phyloP scores from a whole-genome alignment of 257 asterid genomes.

The Forsythia viridissima region DNA sequence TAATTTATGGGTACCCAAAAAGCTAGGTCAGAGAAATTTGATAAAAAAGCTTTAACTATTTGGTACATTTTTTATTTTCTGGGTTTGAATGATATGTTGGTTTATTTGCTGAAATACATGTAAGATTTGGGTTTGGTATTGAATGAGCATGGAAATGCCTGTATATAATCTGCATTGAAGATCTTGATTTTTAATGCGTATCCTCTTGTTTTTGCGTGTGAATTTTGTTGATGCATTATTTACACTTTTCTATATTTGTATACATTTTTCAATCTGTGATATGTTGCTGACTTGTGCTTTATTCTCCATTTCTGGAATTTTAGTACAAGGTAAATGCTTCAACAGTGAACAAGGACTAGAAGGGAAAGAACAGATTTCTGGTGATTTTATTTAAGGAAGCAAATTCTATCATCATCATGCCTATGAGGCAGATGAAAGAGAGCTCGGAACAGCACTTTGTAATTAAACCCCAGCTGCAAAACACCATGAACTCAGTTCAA shows the following conservation, averaged over 20 bases:
- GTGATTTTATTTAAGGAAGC: conserved; percentile 3
- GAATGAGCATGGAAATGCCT: no score
- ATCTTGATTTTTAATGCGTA: conserved; percentile 28
- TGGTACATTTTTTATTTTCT: not conserved
- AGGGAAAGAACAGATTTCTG: conserved; percentile 15
- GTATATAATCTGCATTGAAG: no score
- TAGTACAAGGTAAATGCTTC: conserved; percentile 57
- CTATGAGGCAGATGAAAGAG: conserved; percentile 84
- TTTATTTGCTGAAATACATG: no score
- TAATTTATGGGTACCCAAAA: conserved; percentile 39
- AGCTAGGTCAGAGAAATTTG: conserved; percentile 13
- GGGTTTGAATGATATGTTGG: not conserved
- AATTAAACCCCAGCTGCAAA: conserved; percentile 65
- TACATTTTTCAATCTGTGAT: conserved; percentile 35
- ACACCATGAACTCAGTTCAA: conserved; percentile 29
- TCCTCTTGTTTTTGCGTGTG: conserved; percentile 58
- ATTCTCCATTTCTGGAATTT: conserved; percentile 45
- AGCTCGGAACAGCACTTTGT: conserved; percentile 67
- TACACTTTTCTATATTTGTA: conserved; percentile 37
- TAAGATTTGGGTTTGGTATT: no score
- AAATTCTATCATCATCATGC: conserved; percentile 48
- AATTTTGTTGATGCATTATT: conserved; percentile 15
- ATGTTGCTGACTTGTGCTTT: conserved; percentile 50
- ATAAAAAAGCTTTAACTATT: conserved; percentile 24
- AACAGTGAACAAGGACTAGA: conserved; percentile 31